Conservation (phyloP, 192 early-diverging fungal genomes). For the Oehlia diaphana region DNA sequence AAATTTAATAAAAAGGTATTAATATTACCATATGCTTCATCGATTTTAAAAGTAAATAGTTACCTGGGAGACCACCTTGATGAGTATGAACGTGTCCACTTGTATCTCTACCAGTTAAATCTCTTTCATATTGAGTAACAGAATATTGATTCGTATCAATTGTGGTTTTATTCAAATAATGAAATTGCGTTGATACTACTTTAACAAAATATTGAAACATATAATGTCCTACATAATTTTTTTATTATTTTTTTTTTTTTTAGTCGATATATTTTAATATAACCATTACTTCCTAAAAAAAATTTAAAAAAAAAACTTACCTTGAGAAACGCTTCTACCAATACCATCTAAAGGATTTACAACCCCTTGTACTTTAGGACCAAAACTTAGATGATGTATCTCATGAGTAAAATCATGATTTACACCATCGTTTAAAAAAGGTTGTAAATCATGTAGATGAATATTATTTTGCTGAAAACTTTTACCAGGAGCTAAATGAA, state of each 20-base stretch:
- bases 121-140: constrained; percentile 82
- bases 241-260: neutral
- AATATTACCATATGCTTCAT: neutral
- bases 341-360: constrained; percentile 63
- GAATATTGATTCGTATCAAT: constrained; percentile 93
- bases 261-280: too few species aligned
- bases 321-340: constrained; percentile 61
- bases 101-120: constrained; percentile 41
- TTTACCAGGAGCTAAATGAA: constrained; percentile 90
- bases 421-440: constrained; percentile 54
- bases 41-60: neutral
- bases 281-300: neutral
- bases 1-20: constrained; percentile 16
- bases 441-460: constrained; percentile 79
- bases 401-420: constrained; percentile 81
- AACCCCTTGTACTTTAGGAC: constrained; percentile 49
- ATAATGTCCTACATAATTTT: constrained; percentile 1
- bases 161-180: constrained; percentile 65
- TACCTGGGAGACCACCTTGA: constrained; percentile 39
- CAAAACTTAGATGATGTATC: constrained; percentile 84
- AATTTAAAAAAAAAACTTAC: constrained; percentile 36
- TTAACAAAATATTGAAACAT: constrained; percentile 94
- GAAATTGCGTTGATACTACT: constrained; percentile 85
- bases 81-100: constrained; percentile 19
- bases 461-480: constrained; percentile 66